Evolutionary conservation across 2,329 filamentous ascomycete species (phyloP), one percentile per base, ranked within the genome.

Genomic region (Fusarium bactridioides): DNA sequence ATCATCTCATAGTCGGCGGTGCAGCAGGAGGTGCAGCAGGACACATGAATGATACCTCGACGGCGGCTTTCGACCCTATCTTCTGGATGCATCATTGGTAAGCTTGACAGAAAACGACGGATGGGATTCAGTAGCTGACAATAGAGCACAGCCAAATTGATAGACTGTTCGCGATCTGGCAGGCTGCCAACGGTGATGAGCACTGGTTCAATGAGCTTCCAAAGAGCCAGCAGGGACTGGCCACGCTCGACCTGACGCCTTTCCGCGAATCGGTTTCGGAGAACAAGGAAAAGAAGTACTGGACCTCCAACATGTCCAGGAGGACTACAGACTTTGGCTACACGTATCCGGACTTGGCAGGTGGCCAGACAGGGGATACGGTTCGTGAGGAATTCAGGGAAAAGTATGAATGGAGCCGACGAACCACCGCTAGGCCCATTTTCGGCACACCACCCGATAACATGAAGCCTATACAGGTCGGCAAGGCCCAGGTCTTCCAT

Each of bases 331-430:
- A n/a, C 0, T 48, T 48, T 0, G 45, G 45, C 7, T 48, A 48
- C 27, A n/a, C 7, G 0, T 48, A 48, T 10, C 15, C 45, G 7
- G 45, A 48, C 0, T 0, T 0, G 3, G 45, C 45, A 10, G 0
- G 0, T 0, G 45, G 45, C 0, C 45, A 48, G 45, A 48, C 21
- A 0, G 45, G 45, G 3, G 45, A 48, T 2, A 48, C 21, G 0
- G 1, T 48, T 18, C 45, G 45, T 4, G 18, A 31, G 1, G 27
- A 48, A 2, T 48, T 48, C 4, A 9, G 13, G 15, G 13, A 31
- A 18, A 48, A n/a, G 21, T 48, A 48, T 18, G 45, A 48, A 12
- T 48, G 45, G 45, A 8, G 7, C 2, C 19, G 19, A n/a, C 10
- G 45, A 3, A 29, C 45, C 13, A 48, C 45, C 10, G 45, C 4